Percentiles rank a stretch among this genome's conserved stretches.
These are phyloP conservation scores for Thermothelomyces thermophilus DNA, from an alignment of 2,329 filamentous ascomycete genomes.

Conservation along the genomic window DNA sequence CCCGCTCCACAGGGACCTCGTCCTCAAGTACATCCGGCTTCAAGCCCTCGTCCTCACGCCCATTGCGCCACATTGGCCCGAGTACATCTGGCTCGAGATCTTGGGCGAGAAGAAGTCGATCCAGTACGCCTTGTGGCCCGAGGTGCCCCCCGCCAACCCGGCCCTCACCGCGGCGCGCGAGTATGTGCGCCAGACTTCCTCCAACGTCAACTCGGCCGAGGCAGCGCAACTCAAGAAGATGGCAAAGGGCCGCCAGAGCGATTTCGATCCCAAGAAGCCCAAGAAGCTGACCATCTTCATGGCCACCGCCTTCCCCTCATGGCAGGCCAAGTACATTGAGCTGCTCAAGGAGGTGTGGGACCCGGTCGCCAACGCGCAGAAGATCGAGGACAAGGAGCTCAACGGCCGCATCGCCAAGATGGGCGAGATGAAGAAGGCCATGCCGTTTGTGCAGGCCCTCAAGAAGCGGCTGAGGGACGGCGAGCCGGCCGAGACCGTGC, in stretches of 20 bases:
- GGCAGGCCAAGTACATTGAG: slow-evolving; percentile 88
- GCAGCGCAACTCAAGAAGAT: slow-evolving; percentile 78
- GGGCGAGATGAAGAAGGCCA: slow-evolving; percentile 91
- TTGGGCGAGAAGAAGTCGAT: slow-evolving; percentile 70
- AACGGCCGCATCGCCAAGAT: slow-evolving; percentile 74
- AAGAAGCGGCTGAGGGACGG: slow-evolving; percentile 76
- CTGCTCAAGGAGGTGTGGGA: slow-evolving; percentile 68
- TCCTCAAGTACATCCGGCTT: slow-evolving; percentile 75
- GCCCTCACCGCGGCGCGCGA: slow-evolving; percentile 69
- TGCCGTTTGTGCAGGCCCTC: slow-evolving; percentile 87
- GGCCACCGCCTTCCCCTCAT: slow-evolving; percentile 72
- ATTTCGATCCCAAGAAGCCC: slow-evolving; percentile 83
- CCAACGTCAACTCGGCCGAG: slow-evolving; percentile 81
- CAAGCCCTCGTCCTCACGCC: slow-evolving; percentile 59
- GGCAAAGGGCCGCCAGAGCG: slow-evolving; percentile 79
- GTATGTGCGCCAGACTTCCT: slow-evolving; percentile 59
- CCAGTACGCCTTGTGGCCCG: slow-evolving; percentile 71
- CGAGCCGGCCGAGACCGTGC: slow-evolving; percentile 59
- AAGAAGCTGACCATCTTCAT: slow-evolving; percentile 88
- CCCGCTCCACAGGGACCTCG: slow-evolving; percentile 78
- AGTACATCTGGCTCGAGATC: slow-evolving; percentile 90
- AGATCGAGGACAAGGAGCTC: slow-evolving; percentile 71
- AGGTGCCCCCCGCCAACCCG: slow-evolving; percentile 57
- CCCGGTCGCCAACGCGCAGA: slow-evolving; percentile 47
- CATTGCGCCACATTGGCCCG: slow-evolving; percentile 87